Conservation (phyloP, 2,329 filamentous ascomycete species). For the Aspergillus costaricaensis region DNA sequence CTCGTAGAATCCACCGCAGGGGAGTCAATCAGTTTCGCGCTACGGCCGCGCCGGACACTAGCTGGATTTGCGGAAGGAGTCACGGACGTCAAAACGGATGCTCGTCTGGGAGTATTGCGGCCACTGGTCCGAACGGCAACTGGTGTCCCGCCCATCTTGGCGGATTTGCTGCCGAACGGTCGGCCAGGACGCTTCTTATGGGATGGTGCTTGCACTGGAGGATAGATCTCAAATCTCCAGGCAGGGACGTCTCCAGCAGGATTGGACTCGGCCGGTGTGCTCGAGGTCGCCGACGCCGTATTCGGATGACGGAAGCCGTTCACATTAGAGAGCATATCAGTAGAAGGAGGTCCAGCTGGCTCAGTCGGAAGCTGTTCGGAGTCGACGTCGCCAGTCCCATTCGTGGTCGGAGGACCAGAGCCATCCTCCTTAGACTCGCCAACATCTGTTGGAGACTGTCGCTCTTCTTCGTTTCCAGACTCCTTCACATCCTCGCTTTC, state of each 20-base stretch:
- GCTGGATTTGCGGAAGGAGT: conserved; percentile 34
- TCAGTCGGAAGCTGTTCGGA: conserved; percentile 25
- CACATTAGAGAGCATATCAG: conserved; percentile 28
- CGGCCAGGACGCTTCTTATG: conserved; percentile 42
- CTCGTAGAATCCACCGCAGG: conserved; percentile 29
- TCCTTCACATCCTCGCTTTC: conserved; percentile 32
- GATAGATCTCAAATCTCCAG: conserved; percentile 47
- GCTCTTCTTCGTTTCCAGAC: conserved; percentile 23
- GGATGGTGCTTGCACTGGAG: conserved; percentile 41
- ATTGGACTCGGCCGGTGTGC: conserved; percentile 23
- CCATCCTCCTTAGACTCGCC: conserved; percentile 16
- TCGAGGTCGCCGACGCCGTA: conserved; percentile 18
- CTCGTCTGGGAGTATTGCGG: conserved; percentile 40
- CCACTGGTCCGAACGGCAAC: conserved; percentile 36
- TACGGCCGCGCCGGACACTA: conserved; percentile 40
- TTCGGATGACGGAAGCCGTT: conserved; percentile 31
- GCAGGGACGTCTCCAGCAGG: conserved; percentile 43
- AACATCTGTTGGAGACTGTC: conserved; percentile 9
- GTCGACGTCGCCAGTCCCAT: conserved; percentile 19
- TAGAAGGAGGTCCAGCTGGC: conserved; percentile 41
- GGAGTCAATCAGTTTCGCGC: conserved; percentile 34
- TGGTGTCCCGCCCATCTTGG: conserved; percentile 32
- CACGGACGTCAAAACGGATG: conserved; percentile 29
- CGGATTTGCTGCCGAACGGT: conserved; percentile 37
- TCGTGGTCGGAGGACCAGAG: conserved; percentile 13